These are phyloP conservation scores for Astrocystis sublimbata DNA, from an alignment of 495 filamentous ascomycete species.

Conservation along the genomic window DNA sequence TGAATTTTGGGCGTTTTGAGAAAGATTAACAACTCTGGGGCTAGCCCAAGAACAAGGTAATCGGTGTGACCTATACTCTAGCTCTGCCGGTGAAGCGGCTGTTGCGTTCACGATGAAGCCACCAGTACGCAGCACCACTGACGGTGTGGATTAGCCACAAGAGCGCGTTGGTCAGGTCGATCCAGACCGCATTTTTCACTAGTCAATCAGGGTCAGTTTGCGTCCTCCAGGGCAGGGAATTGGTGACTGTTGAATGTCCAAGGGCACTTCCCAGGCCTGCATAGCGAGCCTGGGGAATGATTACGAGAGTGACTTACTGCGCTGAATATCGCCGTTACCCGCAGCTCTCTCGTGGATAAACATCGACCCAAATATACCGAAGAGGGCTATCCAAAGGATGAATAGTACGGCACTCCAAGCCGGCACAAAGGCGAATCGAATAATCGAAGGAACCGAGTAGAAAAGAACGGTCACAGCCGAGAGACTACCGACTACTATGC, in stretches of 20 bases:
- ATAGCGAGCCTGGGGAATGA: background rate
- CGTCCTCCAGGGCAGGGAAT: background rate
- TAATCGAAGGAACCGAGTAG: slow-evolving; percentile 62
- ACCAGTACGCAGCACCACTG: slow-evolving; percentile 45
- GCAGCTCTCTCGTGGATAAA: slow-evolving; percentile 69
- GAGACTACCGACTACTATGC: slow-evolving; percentile 63
- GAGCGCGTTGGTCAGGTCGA: slow-evolving; percentile 70
- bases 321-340: slow-evolving; percentile 58
- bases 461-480: slow-evolving; percentile 61
- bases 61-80: slow-evolving; percentile 1
- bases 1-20: too few relatives aligned
- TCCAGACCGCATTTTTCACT: slow-evolving; percentile 83
- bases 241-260: background rate
- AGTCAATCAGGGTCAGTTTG: background rate
- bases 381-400: slow-evolving; percentile 75
- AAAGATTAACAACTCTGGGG: too few relatives aligned
- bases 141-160: slow-evolving; percentile 67
- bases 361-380: slow-evolving; percentile 76
- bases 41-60: too few relatives aligned
- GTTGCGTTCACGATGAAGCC: slow-evolving; percentile 40
- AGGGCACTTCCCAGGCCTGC: background rate
- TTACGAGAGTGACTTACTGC: slow-evolving; percentile 39
- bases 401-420: slow-evolving; percentile 71
- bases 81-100: slow-evolving; percentile 52
- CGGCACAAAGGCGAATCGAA: slow-evolving; percentile 56